phyloP scores from a whole-genome alignment of 768 basidiomycete genomes.

The Mycena haematopus region DNA sequence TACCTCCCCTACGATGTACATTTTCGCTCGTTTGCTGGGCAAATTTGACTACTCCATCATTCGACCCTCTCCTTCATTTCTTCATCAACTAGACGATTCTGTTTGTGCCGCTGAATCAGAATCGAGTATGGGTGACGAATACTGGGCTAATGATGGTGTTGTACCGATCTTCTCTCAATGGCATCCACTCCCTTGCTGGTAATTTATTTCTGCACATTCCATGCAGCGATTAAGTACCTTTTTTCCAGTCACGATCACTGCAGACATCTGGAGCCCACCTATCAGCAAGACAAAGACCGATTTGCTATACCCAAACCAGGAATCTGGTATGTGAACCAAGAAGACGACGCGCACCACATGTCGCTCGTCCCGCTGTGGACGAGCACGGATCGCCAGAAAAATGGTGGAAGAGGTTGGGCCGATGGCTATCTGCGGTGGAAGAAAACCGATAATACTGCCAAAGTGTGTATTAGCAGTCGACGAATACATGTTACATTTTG shows the following conservation, averaged over 20 bases:
- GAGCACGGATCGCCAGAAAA: slow-evolving; percentile 41
- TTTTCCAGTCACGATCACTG: slow-evolving; percentile 15
- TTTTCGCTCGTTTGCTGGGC: slow-evolving; percentile 40
- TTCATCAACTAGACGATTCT: slow-evolving; percentile 8
- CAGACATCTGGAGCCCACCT: neutral
- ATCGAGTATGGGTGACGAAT: slow-evolving; percentile 36
- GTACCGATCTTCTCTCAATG: slow-evolving; percentile 58
- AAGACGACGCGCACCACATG: slow-evolving; percentile 45
- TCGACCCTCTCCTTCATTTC: slow-evolving; percentile 44
- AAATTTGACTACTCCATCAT: slow-evolving; percentile 47
- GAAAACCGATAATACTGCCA: slow-evolving; percentile 12
- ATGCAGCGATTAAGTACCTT: neutral
- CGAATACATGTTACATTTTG: slow-evolving; percentile 16
- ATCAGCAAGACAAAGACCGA: neutral
- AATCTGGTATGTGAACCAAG: slow-evolving; percentile 48
- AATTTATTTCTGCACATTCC: slow-evolving; percentile 9
- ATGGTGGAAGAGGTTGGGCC: slow-evolving; percentile 48
- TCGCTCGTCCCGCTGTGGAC: slow-evolving; percentile 48
- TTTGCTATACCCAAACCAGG: slow-evolving; percentile 37
- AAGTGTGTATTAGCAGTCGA: slow-evolving; percentile 2
- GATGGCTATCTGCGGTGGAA: slow-evolving; percentile 47
- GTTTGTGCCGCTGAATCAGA: slow-evolving; percentile 1
- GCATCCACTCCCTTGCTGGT: slow-evolving; percentile 56
- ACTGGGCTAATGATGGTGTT: slow-evolving; percentile 54
- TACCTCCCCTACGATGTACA: slow-evolving; percentile 31